Percentiles rank a stretch among this genome's conserved stretches.
These are phyloP conservation scores for Penicillium sp. DNA, from an alignment of 2,329 filamentous ascomycete genomes.

Conservation along the genomic window DNA sequence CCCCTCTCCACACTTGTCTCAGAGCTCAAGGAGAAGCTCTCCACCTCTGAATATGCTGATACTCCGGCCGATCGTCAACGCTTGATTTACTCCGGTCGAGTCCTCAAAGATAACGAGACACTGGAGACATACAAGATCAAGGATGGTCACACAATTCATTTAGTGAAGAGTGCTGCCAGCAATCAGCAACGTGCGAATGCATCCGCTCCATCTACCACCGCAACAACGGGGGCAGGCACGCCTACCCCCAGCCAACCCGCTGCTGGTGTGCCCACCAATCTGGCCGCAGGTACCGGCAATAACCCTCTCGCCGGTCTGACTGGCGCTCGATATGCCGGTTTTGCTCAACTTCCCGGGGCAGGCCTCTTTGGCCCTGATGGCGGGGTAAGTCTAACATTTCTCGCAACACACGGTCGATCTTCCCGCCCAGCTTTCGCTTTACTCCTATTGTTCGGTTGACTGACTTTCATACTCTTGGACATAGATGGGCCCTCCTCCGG, in stretches of 20 bases:
- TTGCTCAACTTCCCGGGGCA: conserved; percentile 81
- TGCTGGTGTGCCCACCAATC: conserved; percentile 50
- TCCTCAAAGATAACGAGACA: conserved; percentile 92
- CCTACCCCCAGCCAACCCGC: conserved; percentile 33
- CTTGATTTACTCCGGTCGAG: conserved; percentile 94
- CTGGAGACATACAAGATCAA: conserved; percentile 91
- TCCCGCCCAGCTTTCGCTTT: neutral
- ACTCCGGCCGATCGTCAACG: conserved; percentile 86
- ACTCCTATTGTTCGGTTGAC: neutral
- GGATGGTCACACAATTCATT: conserved; percentile 89
- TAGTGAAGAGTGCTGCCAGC: conserved; percentile 95
- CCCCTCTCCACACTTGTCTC: conserved; percentile 72
- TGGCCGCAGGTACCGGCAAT: conserved; percentile 64
- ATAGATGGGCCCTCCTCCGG: conserved; percentile 86
- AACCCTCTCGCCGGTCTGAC: conserved; percentile 90
- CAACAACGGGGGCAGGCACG: conserved; percentile 36
- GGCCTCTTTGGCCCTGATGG: conserved; percentile 93
- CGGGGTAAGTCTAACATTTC: conserved; percentile 65
- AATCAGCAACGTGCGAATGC: conserved; percentile 64
- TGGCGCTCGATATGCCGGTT: conserved; percentile 89
- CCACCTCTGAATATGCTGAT: conserved; percentile 78
- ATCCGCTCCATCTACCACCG: conserved; percentile 51
- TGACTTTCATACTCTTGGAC: conserved; percentile 16
- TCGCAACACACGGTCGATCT: neutral
- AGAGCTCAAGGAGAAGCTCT: conserved; percentile 88